Base-by-base conservation (phyloP, 2,329 filamentous ascomycete species). In the Talaromyces sp. region DNA sequence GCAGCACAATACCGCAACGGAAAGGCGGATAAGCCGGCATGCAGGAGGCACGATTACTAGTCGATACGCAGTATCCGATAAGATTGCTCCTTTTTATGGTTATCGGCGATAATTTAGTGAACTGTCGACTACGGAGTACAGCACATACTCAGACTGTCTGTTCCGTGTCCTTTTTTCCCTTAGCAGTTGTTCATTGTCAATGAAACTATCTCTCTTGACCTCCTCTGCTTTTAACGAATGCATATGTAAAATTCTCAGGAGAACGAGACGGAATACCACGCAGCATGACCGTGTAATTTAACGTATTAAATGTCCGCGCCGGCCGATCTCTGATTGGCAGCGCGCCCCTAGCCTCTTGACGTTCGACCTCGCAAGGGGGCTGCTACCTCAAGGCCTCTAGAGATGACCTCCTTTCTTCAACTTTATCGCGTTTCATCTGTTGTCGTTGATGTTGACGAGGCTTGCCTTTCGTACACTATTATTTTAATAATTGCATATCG, bases 41-140 rank as follows among this genome's bases (percentile, higher is more conserved):
- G 60, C 35, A 62, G 49, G 60, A 56, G 22, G 49, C 47, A 37
- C 10, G 8, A 41, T 37, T 62, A 62, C 60, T 41, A 52, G 45
- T 35, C 35, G 50, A 54, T 62, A 56, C 60, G 35, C 22, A 33
- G 56, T 41, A n/a, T 45, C 60, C 60, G 60, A 62, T 62, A 62
- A 62, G 60, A 62, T 31, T 24, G 56, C 56, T 59, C 56, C 56
- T 59, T 58, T 58, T 59, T 45, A 43, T 45, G 56, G 35, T 45
- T 56, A 56, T 56, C 52, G 52, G 37, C 52, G 33, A 37, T 37
- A 52, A 14, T 52, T 31, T 9, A 50, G 45, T 49, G 16, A 49
- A 11, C 9, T 56, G 47, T 50, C 22, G 16, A 16, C 47, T 8
- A 33, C 27, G 24, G 6, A 24, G 4, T 22, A 37, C 50, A 31